phyloP scores from a whole-genome alignment of 495 filamentous ascomycete genomes.

The Trypethelium eluteriae region DNA sequence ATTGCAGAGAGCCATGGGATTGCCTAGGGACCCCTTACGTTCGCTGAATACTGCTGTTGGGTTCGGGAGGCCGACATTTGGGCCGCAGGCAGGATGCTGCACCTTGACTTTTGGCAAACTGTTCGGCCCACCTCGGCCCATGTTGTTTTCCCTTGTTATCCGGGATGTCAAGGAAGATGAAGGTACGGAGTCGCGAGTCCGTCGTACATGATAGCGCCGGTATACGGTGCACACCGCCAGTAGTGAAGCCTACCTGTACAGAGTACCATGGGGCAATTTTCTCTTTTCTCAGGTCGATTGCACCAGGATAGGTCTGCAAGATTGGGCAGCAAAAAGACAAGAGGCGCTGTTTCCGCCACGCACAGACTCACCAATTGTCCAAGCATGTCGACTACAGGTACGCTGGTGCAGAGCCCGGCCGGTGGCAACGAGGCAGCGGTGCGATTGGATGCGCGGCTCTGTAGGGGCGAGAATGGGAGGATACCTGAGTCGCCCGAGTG shows the following conservation, averaged over 20 bases:
- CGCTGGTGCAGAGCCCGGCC: no score
- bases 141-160: no score
- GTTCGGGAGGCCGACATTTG: not conserved
- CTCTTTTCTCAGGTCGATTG: not conserved
- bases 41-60: not conserved
- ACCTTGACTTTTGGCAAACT: no score
- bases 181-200: no score
- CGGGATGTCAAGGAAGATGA: no score
- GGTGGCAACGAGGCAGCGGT: no score
- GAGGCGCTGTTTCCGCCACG: slow-evolving; percentile 2
- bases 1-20: not conserved
- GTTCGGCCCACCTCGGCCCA: no score
- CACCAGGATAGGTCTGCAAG: not conserved
- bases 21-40: not conserved
- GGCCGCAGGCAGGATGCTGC: not conserved
- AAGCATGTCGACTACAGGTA: not conserved
- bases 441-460: not conserved
- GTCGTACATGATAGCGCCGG: no score
- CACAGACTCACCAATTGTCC: not conserved
- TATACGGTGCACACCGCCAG: no score
- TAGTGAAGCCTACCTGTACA: no score
- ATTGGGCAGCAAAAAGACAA: slow-evolving; percentile 2
- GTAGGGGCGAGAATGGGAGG: not conserved
- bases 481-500: not conserved
- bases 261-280: no score